Evolutionary conservation across 2,329 filamentous ascomycete genomes (phyloP).

Genomic region (Monilinia fructigena): DNA sequence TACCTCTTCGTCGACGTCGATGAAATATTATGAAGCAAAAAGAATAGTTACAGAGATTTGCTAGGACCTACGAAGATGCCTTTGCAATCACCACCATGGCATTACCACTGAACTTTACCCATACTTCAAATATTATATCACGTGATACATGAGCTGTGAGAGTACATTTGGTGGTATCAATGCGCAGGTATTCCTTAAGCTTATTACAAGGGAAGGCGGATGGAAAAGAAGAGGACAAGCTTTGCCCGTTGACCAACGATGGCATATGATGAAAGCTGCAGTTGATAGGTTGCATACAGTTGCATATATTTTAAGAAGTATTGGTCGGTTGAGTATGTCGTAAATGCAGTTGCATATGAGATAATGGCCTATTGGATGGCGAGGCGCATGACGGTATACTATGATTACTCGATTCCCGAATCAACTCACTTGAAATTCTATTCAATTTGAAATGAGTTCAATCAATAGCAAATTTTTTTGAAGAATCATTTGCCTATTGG

Average conservation of each 20-base stretch:
- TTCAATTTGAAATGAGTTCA: not conserved
- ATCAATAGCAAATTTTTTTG: constrained; percentile 15
- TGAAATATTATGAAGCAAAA: constrained; percentile 11
- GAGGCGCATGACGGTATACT: not conserved
- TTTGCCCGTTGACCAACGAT: not conserved
- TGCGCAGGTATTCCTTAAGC: not conserved
- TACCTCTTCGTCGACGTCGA: constrained; percentile 10
- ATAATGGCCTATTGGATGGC: constrained; percentile 18
- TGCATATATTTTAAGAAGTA: constrained; percentile 4
- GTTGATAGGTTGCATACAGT: constrained; percentile 13
- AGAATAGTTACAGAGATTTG: constrained; percentile 8
- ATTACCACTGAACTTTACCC: constrained; percentile 7
- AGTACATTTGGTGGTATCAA: constrained; percentile 8
- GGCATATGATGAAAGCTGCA: constrained; percentile 14
- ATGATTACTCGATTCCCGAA: constrained; percentile 16
- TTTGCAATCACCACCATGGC: constrained; percentile 10
- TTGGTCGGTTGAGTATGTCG: not conserved
- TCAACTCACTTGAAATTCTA: constrained; percentile 4
- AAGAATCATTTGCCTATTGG: constrained; percentile 19
- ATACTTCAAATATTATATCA: constrained; percentile 15
- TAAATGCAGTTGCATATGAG: constrained; percentile 13
- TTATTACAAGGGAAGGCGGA: not conserved
- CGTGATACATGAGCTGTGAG: constrained; percentile 15
- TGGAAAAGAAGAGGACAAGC: not conserved
- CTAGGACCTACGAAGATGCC: constrained; percentile 10